phyloP scores from a whole-genome alignment of 768 basidiomycete genomes.

The Nidularia pulvinata region DNA sequence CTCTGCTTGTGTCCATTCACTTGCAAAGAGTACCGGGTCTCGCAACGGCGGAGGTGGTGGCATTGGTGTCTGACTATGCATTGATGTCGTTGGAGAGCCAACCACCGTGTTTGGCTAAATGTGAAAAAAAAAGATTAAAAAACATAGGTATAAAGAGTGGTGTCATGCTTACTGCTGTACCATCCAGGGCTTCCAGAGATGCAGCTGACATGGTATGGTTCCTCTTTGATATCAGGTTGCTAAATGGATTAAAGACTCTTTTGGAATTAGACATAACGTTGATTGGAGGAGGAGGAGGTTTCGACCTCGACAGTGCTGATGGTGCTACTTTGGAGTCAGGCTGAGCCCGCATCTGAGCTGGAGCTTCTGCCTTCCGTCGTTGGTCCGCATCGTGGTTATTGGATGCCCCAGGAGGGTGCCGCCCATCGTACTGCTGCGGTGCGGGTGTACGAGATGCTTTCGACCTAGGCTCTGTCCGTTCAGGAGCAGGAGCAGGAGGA shows the following conservation, averaged over 20 bases:
- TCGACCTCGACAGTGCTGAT: conserved; percentile 25
- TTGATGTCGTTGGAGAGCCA: conserved; percentile 74
- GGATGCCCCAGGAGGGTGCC: too few species aligned
- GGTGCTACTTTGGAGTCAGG: not conserved
- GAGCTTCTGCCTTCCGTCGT: too few species aligned
- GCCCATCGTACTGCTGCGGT: too few species aligned
- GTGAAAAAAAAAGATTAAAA: conserved; percentile 7
- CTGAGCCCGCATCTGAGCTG: not conserved
- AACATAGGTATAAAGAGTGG: not conserved
- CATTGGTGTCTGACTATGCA: conserved; percentile 51
- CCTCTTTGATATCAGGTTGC: conserved; percentile 54
- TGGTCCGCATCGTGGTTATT: too few species aligned
- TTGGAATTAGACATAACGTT: conserved; percentile 37
- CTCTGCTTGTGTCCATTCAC: conserved; percentile 70
- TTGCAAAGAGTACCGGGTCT: conserved; percentile 63
- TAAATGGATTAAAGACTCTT: conserved; percentile 60
- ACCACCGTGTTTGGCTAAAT: conserved; percentile 67
- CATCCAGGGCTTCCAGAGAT: conserved; percentile 78
- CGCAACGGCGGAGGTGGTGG: conserved; percentile 62
- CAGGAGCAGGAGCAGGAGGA: conserved; percentile 10
- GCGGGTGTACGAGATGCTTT: too few species aligned
- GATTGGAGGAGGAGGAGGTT: conserved; percentile 24
- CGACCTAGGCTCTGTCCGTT: conserved; percentile 8
- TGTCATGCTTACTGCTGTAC: conserved; percentile 67
- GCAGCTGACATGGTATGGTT: conserved; percentile 71